A percentile compares a stretch with the other conserved stretches of the same genome.
These are phyloP conservation scores for Melampsora larici-populina DNA, from an alignment of 1,284 basidiomycete genomes.

Conservation along the genomic window DNA sequence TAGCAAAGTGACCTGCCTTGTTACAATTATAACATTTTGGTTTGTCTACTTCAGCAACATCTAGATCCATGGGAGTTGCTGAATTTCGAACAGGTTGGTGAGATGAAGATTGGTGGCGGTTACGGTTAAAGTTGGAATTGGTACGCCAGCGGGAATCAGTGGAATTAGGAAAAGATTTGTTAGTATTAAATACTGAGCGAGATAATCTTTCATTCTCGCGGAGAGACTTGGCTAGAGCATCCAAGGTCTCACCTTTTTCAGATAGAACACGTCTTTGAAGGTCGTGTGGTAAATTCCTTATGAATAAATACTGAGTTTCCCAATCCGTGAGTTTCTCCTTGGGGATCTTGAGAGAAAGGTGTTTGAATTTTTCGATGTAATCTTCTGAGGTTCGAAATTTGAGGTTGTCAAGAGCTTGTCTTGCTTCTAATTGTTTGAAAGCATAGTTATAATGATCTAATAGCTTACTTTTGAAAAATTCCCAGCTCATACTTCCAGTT, in stretches of 20 bases:
- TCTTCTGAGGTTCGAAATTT: not conserved
- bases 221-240: not conserved
- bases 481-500: not conserved
- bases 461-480: not conserved
- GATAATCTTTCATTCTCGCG: too few relatives aligned
- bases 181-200: not conserved
- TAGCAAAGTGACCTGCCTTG: slow-evolving; percentile 6
- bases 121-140: too few relatives aligned
- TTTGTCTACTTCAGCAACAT: not conserved
- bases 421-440: not conserved
- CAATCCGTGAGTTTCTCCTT: not conserved
- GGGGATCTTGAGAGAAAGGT: not conserved
- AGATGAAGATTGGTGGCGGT: too few relatives aligned
- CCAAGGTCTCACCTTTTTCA: not conserved
- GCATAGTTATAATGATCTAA: not conserved
- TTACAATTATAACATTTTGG: not conserved
- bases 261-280: not conserved
- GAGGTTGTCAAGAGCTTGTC: not conserved
- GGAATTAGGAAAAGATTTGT: too few relatives aligned
- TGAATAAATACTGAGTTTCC: not conserved
- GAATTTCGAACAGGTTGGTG: not conserved
- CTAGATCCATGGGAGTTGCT: slow-evolving; percentile 11
- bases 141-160: too few relatives aligned
- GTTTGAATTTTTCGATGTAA: slow-evolving; percentile 1
- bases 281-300: not conserved